Evolutionary conservation across 306 rosid species (phyloP).

Genomic region (Ormosia semicastrata): DNA sequence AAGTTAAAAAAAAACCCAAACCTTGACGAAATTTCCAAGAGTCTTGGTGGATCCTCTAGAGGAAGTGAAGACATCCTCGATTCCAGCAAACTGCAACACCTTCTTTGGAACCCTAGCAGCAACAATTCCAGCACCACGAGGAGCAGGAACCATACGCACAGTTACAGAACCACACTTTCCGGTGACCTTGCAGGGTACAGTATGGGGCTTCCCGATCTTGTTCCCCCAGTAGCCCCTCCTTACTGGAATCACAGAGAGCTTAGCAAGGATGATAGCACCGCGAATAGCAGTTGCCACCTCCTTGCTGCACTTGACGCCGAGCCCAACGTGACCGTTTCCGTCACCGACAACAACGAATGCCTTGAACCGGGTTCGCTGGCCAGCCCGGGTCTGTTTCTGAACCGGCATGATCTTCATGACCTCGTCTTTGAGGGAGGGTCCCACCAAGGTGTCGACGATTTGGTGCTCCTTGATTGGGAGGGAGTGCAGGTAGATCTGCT

Average conservation of each 20-base stretch:
- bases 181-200: constrained; percentile 39
- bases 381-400: constrained; percentile 41
- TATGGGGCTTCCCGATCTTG: constrained; percentile 39
- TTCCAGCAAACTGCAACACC: constrained; percentile 39
- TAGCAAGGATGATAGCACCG: constrained; percentile 31
- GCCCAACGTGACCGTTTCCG: constrained; percentile 29
- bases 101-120: constrained; percentile 45
- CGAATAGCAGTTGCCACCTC: constrained; percentile 41
- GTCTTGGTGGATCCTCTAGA: constrained; percentile 42
- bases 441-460: constrained; percentile 20
- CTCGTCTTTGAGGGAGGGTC: constrained; percentile 31
- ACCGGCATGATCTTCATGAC: constrained; percentile 45
- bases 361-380: constrained; percentile 44
- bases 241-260: constrained; percentile 28
- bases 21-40: constrained; percentile 43
- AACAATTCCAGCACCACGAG: constrained; percentile 40
- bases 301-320: constrained; percentile 41
- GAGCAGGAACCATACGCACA: constrained; percentile 37
- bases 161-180: constrained; percentile 39
- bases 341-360: constrained; percentile 42
- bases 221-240: constrained; percentile 42
- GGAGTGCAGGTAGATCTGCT: constrained; percentile 36
- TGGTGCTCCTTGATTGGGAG: constrained; percentile 44
- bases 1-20: not conserved
- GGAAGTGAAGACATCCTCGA: constrained; percentile 38